Base-by-base conservation (phyloP, 2,329 filamentous ascomycete genomes). In the Knoxdaviesia capensis region DNA sequence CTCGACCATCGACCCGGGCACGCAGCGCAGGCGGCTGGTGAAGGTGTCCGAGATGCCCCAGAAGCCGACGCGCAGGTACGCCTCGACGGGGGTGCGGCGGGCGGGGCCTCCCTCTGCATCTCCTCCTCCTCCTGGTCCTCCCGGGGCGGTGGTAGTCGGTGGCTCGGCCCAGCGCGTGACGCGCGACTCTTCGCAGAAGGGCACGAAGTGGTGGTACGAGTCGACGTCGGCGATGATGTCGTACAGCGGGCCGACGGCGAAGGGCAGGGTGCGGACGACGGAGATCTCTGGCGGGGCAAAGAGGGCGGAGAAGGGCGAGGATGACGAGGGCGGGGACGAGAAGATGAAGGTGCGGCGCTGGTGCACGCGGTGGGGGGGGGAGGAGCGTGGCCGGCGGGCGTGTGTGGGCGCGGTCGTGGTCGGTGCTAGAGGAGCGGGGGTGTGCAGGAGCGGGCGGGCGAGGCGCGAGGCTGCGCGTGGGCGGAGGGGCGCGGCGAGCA, bases 191-290 rank as follows among this genome's bases (percentile, higher is more conserved):
- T 74, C 71, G 62, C 88, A 93, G 69, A 92, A 94, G 7, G 90
- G 90, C n/a, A 98, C 74, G 66, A 96, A 98, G 49, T 66, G 58
- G 34, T 70, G 65, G 71, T 98, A 98, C 48, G 74, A 75, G 58
- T 84, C 74, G 48, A 98, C 77, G 59, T 94, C 85, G 61, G 86
- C 77, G 57, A 98, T 87, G 43, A 94, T 71, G 49, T 68, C 66
- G 71, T 90, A 98, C 50, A 98, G 76, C 1, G 74, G 65, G 5
- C 59, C 53, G 32, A 75, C 65, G 1, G 77, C 62, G 65, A 92
- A 92, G 9, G 82, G 80, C 9, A 96, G 77, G 4, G 69, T 80
- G 46, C 85, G 80, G 20, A 69, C 68, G 7, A 85, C 86, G 41
- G 71, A 74, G 44, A 96, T 68, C 48, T 87, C 82, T 5, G 57